Percentiles rank a stretch among this genome's conserved stretches.
phyloP scores from a whole-genome alignment of 2,329 filamentous ascomycete species.

The Penicillium sp. region DNA sequence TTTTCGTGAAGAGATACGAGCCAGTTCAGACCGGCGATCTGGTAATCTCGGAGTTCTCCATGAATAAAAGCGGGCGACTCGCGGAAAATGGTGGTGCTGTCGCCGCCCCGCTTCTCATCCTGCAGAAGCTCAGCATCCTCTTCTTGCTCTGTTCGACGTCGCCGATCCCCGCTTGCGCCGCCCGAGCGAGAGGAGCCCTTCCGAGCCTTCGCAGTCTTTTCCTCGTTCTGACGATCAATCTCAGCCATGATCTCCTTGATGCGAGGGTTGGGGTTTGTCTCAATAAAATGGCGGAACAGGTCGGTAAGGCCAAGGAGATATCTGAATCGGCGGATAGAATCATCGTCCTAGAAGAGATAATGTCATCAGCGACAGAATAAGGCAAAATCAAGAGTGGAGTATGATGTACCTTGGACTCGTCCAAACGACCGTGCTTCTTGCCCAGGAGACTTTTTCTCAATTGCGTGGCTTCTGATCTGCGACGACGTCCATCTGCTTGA shows the following conservation, averaged over 20 bases:
- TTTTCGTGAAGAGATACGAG: conserved; percentile 96
- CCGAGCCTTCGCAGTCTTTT: conserved; percentile 61
- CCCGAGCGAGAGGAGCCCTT: conserved; percentile 74
- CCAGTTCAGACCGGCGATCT: conserved; percentile 94
- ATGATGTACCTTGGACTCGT: conserved; percentile 74
- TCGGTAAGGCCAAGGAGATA: conserved; percentile 94
- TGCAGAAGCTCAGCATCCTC: conserved; percentile 84
- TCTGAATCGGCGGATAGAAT: conserved; percentile 86
- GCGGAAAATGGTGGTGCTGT: conserved; percentile 83
- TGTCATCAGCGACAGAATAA: conserved; percentile 2
- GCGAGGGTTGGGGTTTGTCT: conserved; percentile 90
- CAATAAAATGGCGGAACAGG: conserved; percentile 97
- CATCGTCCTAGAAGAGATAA: conserved; percentile 64
- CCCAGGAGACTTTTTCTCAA: conserved; percentile 87
- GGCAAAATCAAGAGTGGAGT: neutral
- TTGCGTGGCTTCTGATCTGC: conserved; percentile 79
- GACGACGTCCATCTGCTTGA: conserved; percentile 69
- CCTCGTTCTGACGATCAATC: conserved; percentile 87
- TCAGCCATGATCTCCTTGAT: conserved; percentile 90
- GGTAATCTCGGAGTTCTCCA: conserved; percentile 90
- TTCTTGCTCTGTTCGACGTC: conserved; percentile 89
- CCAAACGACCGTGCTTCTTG: conserved; percentile 86
- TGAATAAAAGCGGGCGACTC: conserved; percentile 89
- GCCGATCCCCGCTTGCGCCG: conserved; percentile 70
- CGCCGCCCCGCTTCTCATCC: conserved; percentile 82